phyloP scores from a whole-genome alignment of 352 stramenopile genomes.

The Phytophthora pini region DNA sequence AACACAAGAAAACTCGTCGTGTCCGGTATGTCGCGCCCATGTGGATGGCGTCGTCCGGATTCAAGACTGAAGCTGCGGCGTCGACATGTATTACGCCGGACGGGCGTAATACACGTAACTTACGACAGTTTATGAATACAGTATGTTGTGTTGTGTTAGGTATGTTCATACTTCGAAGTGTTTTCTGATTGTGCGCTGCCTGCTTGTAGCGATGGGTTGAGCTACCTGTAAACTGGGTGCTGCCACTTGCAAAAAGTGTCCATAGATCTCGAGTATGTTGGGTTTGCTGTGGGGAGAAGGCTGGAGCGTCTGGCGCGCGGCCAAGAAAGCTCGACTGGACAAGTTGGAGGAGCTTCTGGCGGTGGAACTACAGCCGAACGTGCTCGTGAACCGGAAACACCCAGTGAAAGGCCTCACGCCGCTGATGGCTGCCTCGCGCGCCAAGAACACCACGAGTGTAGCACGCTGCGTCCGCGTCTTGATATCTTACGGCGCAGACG shows the following conservation, averaged over 20 bases:
- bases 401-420: constrained; percentile 52
- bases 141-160: neutral
- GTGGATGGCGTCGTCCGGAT: constrained; percentile 55
- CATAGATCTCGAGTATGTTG: constrained; percentile 9
- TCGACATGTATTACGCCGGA: neutral
- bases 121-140: too few species aligned
- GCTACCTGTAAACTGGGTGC: constrained; percentile 3
- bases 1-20: constrained; percentile 36
- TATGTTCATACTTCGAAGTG: constrained; percentile 7
- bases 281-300: constrained; percentile 16
- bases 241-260: constrained; percentile 8
- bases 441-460: constrained; percentile 44
- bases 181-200: constrained; percentile 6
- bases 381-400: constrained; percentile 38
- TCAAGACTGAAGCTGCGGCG: constrained; percentile 32
- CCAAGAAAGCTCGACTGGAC: constrained; percentile 29
- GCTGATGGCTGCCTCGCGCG: constrained; percentile 60
- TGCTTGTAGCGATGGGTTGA: constrained; percentile 9
- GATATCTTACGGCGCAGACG: constrained; percentile 60
- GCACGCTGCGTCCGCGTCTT: constrained; percentile 51
- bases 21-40: constrained; percentile 59
- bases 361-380: constrained; percentile 12
- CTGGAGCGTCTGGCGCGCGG: constrained; percentile 27
- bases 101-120: too few species aligned
- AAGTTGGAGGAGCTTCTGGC: constrained; percentile 13